A percentile compares a stretch with the other conserved stretches of the same genome.
These are phyloP conservation scores for Dendrocalamus latiflorus DNA, from an alignment of 202 grass and related monocot genomes.

Conservation along the genomic window DNA sequence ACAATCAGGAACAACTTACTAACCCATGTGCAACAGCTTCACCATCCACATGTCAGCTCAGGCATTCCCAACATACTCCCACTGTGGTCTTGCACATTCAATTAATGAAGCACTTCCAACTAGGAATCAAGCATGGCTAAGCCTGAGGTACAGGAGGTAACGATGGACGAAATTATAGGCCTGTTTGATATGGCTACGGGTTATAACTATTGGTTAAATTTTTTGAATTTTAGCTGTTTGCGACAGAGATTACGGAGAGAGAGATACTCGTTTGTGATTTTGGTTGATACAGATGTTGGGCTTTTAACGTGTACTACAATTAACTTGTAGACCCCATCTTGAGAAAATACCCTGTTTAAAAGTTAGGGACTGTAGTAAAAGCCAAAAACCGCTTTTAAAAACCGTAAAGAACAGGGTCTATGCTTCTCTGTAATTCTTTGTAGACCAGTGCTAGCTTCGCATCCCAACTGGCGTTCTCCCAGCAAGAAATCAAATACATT, in stretches of 20 bases:
- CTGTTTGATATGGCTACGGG: too few species aligned
- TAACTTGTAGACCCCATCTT: too few species aligned
- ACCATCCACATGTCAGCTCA: conserved; percentile 6
- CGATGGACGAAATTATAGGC: conserved; percentile 61
- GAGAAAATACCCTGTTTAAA: too few species aligned
- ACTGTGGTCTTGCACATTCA: neutral
- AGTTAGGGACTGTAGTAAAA: too few species aligned
- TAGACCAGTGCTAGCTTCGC: conserved; percentile 57
- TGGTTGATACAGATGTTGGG: too few species aligned
- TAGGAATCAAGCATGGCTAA: conserved; percentile 41
- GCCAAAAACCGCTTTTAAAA: too few species aligned
- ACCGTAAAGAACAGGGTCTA: too few species aligned
- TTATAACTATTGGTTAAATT: too few species aligned
- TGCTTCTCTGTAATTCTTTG: conserved; percentile 64
- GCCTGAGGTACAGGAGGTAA: conserved; percentile 52
- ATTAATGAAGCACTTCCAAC: conserved; percentile 12
- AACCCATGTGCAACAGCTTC: conserved; percentile 16
- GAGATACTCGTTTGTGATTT: too few species aligned
- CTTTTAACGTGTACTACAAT: too few species aligned
- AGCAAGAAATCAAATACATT: conserved; percentile 14
- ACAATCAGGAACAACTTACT: conserved; percentile 10
- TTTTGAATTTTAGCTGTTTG: too few species aligned
- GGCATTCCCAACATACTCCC: neutral
- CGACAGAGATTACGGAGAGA: too few species aligned
- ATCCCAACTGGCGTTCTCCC: conserved; percentile 62